Evolutionary conservation across 768 basidiomycete genomes (phyloP).

Genomic region (Naganishia vaughanmartiniae): DNA sequence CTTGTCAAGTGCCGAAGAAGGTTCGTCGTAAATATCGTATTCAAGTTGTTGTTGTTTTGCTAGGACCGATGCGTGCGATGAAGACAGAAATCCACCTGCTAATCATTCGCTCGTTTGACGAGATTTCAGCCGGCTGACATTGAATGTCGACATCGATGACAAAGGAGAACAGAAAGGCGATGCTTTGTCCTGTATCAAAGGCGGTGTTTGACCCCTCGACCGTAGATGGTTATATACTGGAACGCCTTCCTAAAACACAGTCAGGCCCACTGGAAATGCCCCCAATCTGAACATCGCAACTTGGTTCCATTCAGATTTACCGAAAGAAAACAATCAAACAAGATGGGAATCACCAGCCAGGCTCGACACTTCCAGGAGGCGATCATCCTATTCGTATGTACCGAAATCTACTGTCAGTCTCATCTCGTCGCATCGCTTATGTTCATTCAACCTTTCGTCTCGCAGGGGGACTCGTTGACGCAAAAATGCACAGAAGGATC

Average conservation of each 20-base stretch:
- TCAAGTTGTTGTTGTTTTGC: too few relatives aligned
- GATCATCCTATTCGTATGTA: slow-evolving; percentile 46
- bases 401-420: background rate
- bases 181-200: slow-evolving; percentile 3
- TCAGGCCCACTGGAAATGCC: too few relatives aligned
- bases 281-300: too few relatives aligned
- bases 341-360: background rate
- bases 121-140: background rate
- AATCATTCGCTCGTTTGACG: background rate
- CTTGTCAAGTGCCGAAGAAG: slow-evolving; percentile 18
- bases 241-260: background rate
- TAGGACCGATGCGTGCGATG: background rate
- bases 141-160: background rate
- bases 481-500: slow-evolving; percentile 54
- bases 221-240: background rate
- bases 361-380: slow-evolving; percentile 34
- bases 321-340: background rate
- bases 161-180: background rate
- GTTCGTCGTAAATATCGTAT: background rate
- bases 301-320: background rate
- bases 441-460: background rate
- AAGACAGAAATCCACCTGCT: background rate
- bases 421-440: background rate
- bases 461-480: slow-evolving; percentile 49
- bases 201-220: background rate